Base-by-base conservation (phyloP, 108 stramenopile genomes). In the Cyclotella cryptica region DNA sequence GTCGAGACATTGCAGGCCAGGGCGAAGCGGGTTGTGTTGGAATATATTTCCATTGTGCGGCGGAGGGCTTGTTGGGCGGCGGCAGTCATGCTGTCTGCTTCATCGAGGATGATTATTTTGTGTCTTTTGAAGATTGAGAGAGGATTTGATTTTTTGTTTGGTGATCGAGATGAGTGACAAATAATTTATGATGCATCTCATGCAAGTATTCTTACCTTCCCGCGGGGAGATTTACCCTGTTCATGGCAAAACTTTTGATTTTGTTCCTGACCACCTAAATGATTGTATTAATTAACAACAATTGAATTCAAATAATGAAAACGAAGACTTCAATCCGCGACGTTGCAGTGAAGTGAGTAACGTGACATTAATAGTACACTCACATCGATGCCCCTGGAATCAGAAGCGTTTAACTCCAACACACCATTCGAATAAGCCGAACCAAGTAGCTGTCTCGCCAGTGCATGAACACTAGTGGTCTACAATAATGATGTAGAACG, bases 51-150 rank as follows among this genome's bases (percentile, higher is more conserved):
- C 98, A 99, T 99, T 24, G 93, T 98, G 21, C 99, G 84, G 49
- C 98, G 92, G 44, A 99, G 78, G 7, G 99, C 98, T 78, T 99
- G 98, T 83, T 99, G 99, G 40, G 99, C 98, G 14, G 96, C 95
- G 10, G 86, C 71, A 7, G 99, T 99, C 99, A 99, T 99, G 69
- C 84, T 84, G 74, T 99, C 99, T 18, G 98, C 98, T 83, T 99
- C 99, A 72, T 99, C 99, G 26, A 99, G 85, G 68, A 99, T 99
- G 69, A 99, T 94, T 65, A 99, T 89, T 75, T 99, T 99, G 85
- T 99, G 98, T 42, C 92, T 75, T 17, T 10, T 47, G 3, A 43
- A 3, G 42, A 66, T 67, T 12, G 55, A 3, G 15, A n/a, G 9
- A 7, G 47, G 9, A n/a, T 49, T 49, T 58, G 57, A 19, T 51